A percentile compares a stretch with the other conserved stretches of the same genome.
These are phyloP conservation scores for Daldinia concentrica DNA, from an alignment of 495 filamentous ascomycete species.

Conservation along the genomic window DNA sequence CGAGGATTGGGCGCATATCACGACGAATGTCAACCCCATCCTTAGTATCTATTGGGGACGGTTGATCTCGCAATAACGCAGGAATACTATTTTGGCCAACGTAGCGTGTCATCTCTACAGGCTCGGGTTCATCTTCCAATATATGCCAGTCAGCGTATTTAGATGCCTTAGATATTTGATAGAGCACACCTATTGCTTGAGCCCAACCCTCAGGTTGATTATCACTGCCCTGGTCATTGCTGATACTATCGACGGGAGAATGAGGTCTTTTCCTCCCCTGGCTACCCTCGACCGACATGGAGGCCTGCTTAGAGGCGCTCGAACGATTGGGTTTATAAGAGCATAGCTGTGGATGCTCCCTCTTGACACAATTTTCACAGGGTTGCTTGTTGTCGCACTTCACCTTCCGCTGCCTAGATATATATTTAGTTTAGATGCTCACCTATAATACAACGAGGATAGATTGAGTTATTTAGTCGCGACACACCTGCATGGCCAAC, in stretches of 20 bases:
- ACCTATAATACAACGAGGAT: slow-evolving; percentile 1
- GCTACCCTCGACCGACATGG: slow-evolving; percentile 45
- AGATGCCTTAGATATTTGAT: slow-evolving; percentile 18
- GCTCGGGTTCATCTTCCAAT: slow-evolving; percentile 66
- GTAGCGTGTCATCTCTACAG: slow-evolving; percentile 70
- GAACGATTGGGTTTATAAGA: slow-evolving; percentile 76
- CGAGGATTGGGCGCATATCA: slow-evolving; percentile 81
- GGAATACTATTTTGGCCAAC: slow-evolving; percentile 72
- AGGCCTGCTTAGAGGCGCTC: slow-evolving; percentile 57
- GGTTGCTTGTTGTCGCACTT: slow-evolving; percentile 79
- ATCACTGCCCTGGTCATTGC: slow-evolving; percentile 51
- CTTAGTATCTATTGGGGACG: slow-evolving; percentile 55
- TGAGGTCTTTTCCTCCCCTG: slow-evolving; percentile 57
- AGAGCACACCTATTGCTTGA: slow-evolving; percentile 50
- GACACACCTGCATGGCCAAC: slow-evolving; percentile 67
- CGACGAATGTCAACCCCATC: slow-evolving; percentile 61
- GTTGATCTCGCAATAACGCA: slow-evolving; percentile 71
- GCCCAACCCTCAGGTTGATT: slow-evolving; percentile 53
- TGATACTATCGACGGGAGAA: slow-evolving; percentile 54
- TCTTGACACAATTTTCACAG: slow-evolving; percentile 77
- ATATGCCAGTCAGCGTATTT: slow-evolving; percentile 43
- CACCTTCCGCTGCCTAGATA: slow-evolving; percentile 70
- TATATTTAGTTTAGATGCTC: slow-evolving; percentile 22
- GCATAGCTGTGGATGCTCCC: slow-evolving; percentile 75
- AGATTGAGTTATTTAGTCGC: neutral